These are phyloP conservation scores for Patellifolia procumbens DNA, from an alignment of 179 eudicot species.

Conservation along the genomic window DNA sequence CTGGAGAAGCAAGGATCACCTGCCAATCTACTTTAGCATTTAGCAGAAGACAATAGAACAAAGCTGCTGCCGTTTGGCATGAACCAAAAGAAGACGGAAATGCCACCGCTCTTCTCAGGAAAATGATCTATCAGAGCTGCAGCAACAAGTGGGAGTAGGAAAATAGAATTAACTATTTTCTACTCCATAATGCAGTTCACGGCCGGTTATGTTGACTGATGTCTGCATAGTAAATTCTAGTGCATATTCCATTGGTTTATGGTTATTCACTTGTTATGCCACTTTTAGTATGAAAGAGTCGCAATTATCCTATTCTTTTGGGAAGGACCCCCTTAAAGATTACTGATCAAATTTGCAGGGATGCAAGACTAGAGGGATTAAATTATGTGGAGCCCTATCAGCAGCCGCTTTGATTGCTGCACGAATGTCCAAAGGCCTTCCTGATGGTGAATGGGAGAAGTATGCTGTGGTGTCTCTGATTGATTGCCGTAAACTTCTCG, in stretches of 20 bases:
- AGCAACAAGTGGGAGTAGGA: neutral
- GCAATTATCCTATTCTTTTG: neutral
- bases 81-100: neutral
- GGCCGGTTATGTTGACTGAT: neutral
- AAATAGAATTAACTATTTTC: neutral
- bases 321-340: neutral
- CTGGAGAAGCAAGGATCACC: neutral
- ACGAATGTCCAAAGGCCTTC: constrained; percentile 51
- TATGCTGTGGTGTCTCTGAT: constrained; percentile 70
- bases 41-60: neutral
- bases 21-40: neutral
- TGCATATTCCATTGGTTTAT: neutral
- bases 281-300: neutral
- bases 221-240: neutral
- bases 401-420: constrained; percentile 91
- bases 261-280: neutral
- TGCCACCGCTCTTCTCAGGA: neutral
- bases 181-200: neutral
- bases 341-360: constrained; percentile 43
- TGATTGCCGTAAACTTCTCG: constrained; percentile 80
- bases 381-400: constrained; percentile 60
- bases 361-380: constrained; percentile 66
- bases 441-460: constrained; percentile 72
- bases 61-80: neutral
- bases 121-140: neutral